Base-by-base conservation (phyloP, 352 stramenopile genomes). In the Phytopythium helicoides region DNA sequence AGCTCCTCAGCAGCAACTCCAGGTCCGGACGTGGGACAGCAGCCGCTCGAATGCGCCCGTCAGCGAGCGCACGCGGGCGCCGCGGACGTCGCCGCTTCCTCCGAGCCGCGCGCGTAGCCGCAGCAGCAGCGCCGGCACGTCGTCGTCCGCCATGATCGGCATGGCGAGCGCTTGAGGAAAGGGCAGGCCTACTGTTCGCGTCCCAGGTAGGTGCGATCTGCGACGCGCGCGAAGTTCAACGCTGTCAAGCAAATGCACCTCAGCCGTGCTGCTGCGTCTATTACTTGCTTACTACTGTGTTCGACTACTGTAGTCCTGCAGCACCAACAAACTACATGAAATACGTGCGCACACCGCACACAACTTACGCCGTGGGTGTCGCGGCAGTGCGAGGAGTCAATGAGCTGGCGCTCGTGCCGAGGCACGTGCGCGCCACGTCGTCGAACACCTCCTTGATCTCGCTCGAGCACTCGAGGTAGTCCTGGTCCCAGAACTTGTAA, bases 381-480 rank as follows among this genome's bases (percentile, higher is more conserved):
- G 26, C 34, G 47, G 21, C 34, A 6, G 47, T n/a, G 47, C 34
- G 31, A 6, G 62, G 62, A 2, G 61, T 55, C 37, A 77, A 35
- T n/a, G 68, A 64, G 56, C 68, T 74, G 7, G 67, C 59, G 11
- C 60, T 62, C 11, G 71, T 82, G 50, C 84, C 87, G 26, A 97
- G 85, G 69, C 97, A 99, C 26, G 87, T 98, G 45, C 95, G 85
- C 21, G 95, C 96, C 14, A 99, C 96, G 61, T 95, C 95, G 69
- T 99, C 97, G 78, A 99, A 99, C 19, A 99, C 92, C 53, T 98
- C 94, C 64, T 99, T 98, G 64, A 99, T 99, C 73, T 99, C 97
- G 42, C 93, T 96, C 42, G 96, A 97, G 81, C 96, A 99, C 66
- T 98, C 86, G 66, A 98, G 98, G 68, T 99, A 99, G 45, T 97